These are phyloP conservation scores for Coprinellus aureogranulatus DNA, from an alignment of 768 basidiomycete genomes.

Conservation along the genomic window DNA sequence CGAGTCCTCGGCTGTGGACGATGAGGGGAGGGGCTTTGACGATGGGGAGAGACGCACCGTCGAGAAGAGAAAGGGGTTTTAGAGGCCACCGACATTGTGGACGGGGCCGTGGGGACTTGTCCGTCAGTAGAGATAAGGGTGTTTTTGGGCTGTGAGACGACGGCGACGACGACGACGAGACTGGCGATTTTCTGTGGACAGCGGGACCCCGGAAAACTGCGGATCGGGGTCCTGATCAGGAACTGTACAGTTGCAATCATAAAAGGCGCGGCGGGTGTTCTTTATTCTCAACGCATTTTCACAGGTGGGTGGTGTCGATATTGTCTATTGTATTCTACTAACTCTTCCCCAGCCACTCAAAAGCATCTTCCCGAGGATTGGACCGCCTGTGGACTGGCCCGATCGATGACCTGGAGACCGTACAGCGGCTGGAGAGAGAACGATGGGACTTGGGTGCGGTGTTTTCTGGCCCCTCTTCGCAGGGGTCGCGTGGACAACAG, in stretches of 20 bases:
- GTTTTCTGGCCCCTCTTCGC: slow-evolving; percentile 59
- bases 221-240: slow-evolving; percentile 45
- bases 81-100: slow-evolving; percentile 87
- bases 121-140: slow-evolving; percentile 4
- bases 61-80: slow-evolving; percentile 82
- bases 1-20: slow-evolving; percentile 40
- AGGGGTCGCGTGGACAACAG: slow-evolving; percentile 62
- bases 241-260: slow-evolving; percentile 46
- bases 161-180: background rate
- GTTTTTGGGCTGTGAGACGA: slow-evolving; percentile 11
- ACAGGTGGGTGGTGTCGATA: slow-evolving; percentile 3
- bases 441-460: slow-evolving; percentile 92
- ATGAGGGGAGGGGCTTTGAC: slow-evolving; percentile 15
- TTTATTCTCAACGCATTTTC: slow-evolving; percentile 1
- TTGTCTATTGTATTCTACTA: background rate
- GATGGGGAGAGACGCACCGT: slow-evolving; percentile 51
- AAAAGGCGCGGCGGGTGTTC: background rate
- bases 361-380: slow-evolving; percentile 89
- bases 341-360: slow-evolving; percentile 52
- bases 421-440: slow-evolving; percentile 73
- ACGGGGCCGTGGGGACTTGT: slow-evolving; percentile 17
- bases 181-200: slow-evolving; percentile 6
- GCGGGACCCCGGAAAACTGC: slow-evolving; percentile 10
- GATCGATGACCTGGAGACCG: slow-evolving; percentile 89
- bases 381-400: slow-evolving; percentile 69